These are phyloP conservation scores for Monilinia vaccinii-corymbosi DNA, from an alignment of 2,329 filamentous ascomycete species.

Conservation along the genomic window DNA sequence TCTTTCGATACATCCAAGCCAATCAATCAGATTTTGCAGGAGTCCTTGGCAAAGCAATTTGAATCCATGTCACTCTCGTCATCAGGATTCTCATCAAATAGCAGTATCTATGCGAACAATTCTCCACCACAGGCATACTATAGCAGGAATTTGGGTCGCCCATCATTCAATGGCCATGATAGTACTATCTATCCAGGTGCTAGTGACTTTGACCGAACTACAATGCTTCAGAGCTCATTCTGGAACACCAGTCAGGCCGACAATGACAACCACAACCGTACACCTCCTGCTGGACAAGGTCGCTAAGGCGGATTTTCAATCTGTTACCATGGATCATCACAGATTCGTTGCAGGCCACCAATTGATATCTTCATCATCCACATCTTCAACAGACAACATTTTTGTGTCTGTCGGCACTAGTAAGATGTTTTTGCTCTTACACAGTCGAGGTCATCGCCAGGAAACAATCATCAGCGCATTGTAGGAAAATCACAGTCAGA, in stretches of 20 bases:
- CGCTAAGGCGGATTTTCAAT: not conserved
- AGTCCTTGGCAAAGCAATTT: conserved; percentile 20
- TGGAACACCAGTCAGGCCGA: conserved; percentile 20
- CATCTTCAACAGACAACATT: conserved; percentile 13
- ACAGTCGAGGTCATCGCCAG: not conserved
- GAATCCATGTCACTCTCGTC: conserved; percentile 16
- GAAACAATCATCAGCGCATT: not conserved
- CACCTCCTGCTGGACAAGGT: conserved; percentile 39
- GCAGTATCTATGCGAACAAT: conserved; percentile 42
- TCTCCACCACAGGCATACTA: conserved; percentile 12
- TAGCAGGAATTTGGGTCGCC: conserved; percentile 3
- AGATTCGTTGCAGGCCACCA: not conserved
- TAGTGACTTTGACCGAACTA: conserved; percentile 22
- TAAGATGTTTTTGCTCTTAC: not conserved
- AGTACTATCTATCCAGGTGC: conserved; percentile 20
- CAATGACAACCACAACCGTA: conserved; percentile 33
- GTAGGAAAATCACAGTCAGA: conserved; percentile 4
- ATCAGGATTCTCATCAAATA: conserved; percentile 38
- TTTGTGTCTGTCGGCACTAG: not conserved
- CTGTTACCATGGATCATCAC: not conserved
- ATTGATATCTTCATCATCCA: not conserved
- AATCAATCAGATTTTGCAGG: conserved; percentile 21
- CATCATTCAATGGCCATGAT: conserved; percentile 17
- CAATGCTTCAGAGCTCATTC: conserved; percentile 28
- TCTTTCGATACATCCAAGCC: conserved; percentile 12